phyloP scores from a whole-genome alignment of 1,284 basidiomycete species.

The Schizophyllum amplum region DNA sequence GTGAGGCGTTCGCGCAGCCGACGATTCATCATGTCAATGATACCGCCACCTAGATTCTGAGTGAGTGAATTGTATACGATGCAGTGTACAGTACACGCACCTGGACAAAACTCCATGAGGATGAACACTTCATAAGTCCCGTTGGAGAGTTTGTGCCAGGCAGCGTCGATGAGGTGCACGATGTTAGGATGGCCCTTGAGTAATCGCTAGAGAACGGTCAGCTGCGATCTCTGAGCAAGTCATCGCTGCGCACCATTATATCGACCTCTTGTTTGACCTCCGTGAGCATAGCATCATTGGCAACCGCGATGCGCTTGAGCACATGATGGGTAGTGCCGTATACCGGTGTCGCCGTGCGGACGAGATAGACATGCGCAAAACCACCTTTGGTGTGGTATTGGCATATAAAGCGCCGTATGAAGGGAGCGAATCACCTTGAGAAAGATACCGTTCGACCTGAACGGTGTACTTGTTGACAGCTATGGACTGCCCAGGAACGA shows the following conservation, averaged over 20 bases:
- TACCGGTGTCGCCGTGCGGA: slow-evolving; percentile 79
- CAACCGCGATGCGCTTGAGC: slow-evolving; percentile 93
- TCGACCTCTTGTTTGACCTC: slow-evolving; percentile 98
- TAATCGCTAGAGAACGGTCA: slow-evolving; percentile 49
- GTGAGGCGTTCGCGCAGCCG: slow-evolving; percentile 88
- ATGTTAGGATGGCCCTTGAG: slow-evolving; percentile 89
- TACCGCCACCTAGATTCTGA: slow-evolving; percentile 71
- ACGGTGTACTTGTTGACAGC: slow-evolving; percentile 87
- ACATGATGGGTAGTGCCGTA: slow-evolving; percentile 92
- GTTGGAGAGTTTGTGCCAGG: slow-evolving; percentile 75
- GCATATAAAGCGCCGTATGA: not conserved
- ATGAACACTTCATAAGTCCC: slow-evolving; percentile 93
- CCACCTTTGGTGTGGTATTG: slow-evolving; percentile 59
- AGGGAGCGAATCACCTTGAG: slow-evolving; percentile 59
- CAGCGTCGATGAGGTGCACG: slow-evolving; percentile 91
- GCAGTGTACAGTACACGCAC: slow-evolving; percentile 23
- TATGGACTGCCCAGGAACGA: slow-evolving; percentile 80
- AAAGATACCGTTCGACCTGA: slow-evolving; percentile 78
- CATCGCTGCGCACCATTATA: slow-evolving; percentile 74
- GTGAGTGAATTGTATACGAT: not conserved
- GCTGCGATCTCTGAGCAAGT: slow-evolving; percentile 13
- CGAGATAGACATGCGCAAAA: slow-evolving; percentile 97
- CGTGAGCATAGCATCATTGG: slow-evolving; percentile 83
- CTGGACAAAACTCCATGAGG: slow-evolving; percentile 94
- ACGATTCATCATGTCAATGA: slow-evolving; percentile 99